phyloP scores from a whole-genome alignment of 129 eudicot genomes.

The Artemisia tridentata region DNA sequence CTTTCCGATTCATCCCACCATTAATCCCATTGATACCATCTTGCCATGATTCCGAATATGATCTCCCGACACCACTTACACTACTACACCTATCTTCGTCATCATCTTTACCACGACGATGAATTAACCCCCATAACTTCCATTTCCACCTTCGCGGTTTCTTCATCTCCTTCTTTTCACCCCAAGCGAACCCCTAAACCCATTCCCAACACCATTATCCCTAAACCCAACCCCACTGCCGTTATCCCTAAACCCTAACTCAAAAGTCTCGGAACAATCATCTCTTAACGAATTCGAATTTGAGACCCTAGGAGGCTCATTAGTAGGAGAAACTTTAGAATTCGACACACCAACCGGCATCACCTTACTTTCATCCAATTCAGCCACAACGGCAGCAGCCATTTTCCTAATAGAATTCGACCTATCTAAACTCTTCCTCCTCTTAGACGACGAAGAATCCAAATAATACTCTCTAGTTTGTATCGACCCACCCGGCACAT shows the following conservation, averaged over 20 bases:
- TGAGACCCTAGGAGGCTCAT: conserved; percentile 42
- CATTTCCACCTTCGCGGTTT: conserved; percentile 56
- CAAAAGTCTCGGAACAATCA: conserved; percentile 72
- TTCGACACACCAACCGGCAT: conserved; percentile 16
- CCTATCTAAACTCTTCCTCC: conserved; percentile 85
- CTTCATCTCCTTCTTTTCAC: conserved; percentile 48
- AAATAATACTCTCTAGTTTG: conserved; percentile 85
- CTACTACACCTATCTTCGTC: conserved; percentile 61
- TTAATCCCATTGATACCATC: conserved; percentile 45
- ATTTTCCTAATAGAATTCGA: conserved; percentile 75
- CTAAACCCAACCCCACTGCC: conserved; percentile 22
- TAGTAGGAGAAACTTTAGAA: background rate
- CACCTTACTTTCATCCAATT: conserved; percentile 61
- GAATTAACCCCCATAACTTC: conserved; percentile 81
- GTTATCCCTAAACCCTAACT: conserved; percentile 49
- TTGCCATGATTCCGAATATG: conserved; percentile 80
- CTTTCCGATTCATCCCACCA: conserved; percentile 42
- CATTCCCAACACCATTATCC: conserved; percentile 33
- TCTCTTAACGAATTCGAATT: conserved; percentile 70
- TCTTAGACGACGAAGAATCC: conserved; percentile 78
- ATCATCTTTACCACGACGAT: conserved; percentile 55
- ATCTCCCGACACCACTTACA: conserved; percentile 79
- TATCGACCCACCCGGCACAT: conserved; percentile 66
- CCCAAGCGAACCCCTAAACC: conserved; percentile 19
- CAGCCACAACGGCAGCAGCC: conserved; percentile 86